Percentiles rank a stretch among this genome's conserved stretches.
phyloP scores from a whole-genome alignment of 768 basidiomycete genomes.

The Pleurotus giganteus region DNA sequence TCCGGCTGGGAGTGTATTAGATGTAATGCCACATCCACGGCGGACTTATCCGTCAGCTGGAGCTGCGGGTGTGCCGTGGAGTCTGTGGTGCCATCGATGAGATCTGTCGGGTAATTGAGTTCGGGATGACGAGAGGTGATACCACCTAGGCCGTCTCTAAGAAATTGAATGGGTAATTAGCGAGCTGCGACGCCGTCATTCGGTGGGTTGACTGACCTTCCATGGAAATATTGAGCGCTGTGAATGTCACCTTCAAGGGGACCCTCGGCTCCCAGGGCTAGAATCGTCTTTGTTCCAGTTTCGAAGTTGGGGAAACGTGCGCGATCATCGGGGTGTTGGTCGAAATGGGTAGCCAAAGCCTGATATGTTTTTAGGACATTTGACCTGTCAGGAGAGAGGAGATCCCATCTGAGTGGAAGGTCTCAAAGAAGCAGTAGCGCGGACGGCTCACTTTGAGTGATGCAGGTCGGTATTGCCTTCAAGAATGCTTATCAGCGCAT shows the following conservation, averaged over 20 bases:
- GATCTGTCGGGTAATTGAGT: slow-evolving; percentile 38
- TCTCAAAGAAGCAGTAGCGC: not conserved
- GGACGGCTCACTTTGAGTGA: slow-evolving; percentile 51
- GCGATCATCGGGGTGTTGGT: slow-evolving; percentile 49
- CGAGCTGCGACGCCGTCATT: not conserved
- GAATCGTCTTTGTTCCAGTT: slow-evolving; percentile 49
- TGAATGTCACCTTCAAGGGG: slow-evolving; percentile 73
- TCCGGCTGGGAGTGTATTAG: slow-evolving; percentile 51
- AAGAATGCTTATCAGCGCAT: not conserved
- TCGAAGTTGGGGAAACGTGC: slow-evolving; percentile 63
- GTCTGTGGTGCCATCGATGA: slow-evolving; percentile 10
- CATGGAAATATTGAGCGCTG: slow-evolving; percentile 84
- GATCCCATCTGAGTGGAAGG: not conserved
- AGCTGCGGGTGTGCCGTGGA: slow-evolving; percentile 31
- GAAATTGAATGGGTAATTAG: slow-evolving; percentile 2
- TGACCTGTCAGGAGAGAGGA: slow-evolving; percentile 34
- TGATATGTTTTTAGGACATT: slow-evolving; percentile 81
- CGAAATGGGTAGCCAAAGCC: slow-evolving; percentile 57
- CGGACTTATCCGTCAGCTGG: slow-evolving; percentile 41
- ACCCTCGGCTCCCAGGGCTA: slow-evolving; percentile 59
- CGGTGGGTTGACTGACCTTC: slow-evolving; percentile 43
- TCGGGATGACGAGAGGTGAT: slow-evolving; percentile 68
- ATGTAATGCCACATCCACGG: slow-evolving; percentile 51
- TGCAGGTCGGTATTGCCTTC: slow-evolving; percentile 72
- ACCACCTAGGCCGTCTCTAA: slow-evolving; percentile 67